A percentile compares a stretch with the other conserved stretches of the same genome.
These are phyloP conservation scores for Rhizopogon vesiculosus DNA, from an alignment of 768 basidiomycete genomes.

Conservation along the genomic window DNA sequence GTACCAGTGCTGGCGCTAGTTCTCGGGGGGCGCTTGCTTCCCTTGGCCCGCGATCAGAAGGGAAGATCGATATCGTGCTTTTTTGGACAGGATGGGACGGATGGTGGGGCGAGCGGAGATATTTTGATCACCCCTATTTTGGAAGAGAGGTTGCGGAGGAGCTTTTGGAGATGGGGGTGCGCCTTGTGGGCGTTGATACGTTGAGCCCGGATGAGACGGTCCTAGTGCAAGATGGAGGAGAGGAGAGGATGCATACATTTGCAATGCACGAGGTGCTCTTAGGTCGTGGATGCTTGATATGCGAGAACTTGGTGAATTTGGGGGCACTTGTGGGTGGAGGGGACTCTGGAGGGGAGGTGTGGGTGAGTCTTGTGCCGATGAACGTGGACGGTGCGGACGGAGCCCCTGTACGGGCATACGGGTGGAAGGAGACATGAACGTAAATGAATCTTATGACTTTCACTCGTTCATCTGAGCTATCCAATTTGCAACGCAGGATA, in stretches of 20 bases:
- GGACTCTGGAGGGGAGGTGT: conserved; percentile 20
- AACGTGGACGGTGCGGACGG: conserved; percentile 58
- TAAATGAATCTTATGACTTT: neutral
- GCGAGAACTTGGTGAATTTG: conserved; percentile 64
- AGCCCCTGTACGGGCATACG: conserved; percentile 69
- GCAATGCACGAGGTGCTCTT: conserved; percentile 57
- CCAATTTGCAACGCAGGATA: neutral
- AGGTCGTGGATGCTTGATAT: conserved; percentile 59
- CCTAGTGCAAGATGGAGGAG: conserved; percentile 5
- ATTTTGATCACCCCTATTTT: conserved; percentile 65
- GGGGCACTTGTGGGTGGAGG: conserved; percentile 30
- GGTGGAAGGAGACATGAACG: conserved; percentile 30
- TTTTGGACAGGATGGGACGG: conserved; percentile 68
- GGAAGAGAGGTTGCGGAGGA: conserved; percentile 44
- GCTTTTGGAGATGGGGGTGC: conserved; percentile 47
- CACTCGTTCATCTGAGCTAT: too few relatives aligned
- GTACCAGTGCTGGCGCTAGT: neutral
- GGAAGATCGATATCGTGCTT: conserved; percentile 39
- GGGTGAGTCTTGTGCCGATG: conserved; percentile 56
- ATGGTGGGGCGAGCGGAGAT: conserved; percentile 44
- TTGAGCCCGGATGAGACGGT: conserved; percentile 64
- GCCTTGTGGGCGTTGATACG: conserved; percentile 58
- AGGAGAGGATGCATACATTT: conserved; percentile 26
- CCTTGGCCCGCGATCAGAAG: conserved; percentile 21
- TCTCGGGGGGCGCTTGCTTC: conserved; percentile 1